These are phyloP conservation scores for Irpex sp. DNA, from an alignment of 1,284 basidiomycete genomes.

Conservation along the genomic window DNA sequence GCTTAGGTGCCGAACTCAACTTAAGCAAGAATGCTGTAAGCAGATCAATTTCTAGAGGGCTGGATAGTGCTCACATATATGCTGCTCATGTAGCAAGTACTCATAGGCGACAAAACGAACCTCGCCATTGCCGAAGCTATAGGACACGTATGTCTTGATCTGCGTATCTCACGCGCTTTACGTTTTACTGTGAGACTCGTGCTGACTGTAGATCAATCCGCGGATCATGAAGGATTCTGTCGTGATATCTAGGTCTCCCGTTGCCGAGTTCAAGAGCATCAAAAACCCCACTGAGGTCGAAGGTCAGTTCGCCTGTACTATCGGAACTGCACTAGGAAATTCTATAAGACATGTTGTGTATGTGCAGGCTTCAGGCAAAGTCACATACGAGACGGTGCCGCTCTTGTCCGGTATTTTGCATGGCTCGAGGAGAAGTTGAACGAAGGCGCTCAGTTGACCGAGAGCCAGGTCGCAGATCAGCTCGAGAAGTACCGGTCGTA, in stretches of 20 bases:
- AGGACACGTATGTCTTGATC: constrained; percentile 46
- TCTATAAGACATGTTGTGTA: not conserved
- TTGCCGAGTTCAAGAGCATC: constrained; percentile 84
- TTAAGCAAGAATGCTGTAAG: constrained; percentile 43
- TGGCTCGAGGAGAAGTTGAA: constrained; percentile 89
- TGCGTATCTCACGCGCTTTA: constrained; percentile 3
- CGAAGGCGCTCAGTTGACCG: constrained; percentile 64
- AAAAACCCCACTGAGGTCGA: constrained; percentile 83
- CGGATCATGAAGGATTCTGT: constrained; percentile 38
- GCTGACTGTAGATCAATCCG: constrained; percentile 18
- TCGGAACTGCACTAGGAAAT: not conserved
- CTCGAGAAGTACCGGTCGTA: constrained; percentile 81
- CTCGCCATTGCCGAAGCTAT: constrained; percentile 78
- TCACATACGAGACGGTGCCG: constrained; percentile 90
- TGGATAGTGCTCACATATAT: not conserved
- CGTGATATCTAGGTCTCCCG: constrained; percentile 64
- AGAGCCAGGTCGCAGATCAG: constrained; percentile 79
- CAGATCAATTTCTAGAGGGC: not conserved
- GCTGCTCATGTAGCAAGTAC: constrained; percentile 39
- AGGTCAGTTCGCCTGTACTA: constrained; percentile 14
- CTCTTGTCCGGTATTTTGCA: constrained; percentile 85
- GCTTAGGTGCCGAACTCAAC: constrained; percentile 43
- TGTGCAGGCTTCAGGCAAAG: constrained; percentile 81
- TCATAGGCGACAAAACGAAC: constrained; percentile 72
- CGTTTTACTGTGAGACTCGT: constrained; percentile 2